These are phyloP conservation scores for Kwoniella sp. DNA, from an alignment of 768 basidiomycete species.

Conservation along the genomic window DNA sequence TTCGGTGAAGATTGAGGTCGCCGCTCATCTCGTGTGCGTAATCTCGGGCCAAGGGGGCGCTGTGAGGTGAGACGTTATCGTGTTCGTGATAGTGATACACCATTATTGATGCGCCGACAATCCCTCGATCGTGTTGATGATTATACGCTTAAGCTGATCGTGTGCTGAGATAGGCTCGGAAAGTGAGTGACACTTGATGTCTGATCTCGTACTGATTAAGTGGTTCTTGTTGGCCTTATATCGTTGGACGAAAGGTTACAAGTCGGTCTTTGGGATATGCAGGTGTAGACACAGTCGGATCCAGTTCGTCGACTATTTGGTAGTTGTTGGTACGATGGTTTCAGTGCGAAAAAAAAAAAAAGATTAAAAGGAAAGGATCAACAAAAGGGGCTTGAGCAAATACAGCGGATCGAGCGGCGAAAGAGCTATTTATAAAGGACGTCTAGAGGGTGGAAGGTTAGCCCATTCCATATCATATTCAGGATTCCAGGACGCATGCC, in stretches of 20 bases:
- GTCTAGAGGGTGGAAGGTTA: neutral
- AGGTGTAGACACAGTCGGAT: neutral
- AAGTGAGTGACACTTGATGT: too few species aligned
- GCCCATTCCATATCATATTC: neutral
- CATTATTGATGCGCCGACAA: neutral
- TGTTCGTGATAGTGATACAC: neutral
- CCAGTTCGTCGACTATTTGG: neutral
- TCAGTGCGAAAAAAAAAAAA: neutral
- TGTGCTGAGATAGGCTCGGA: too few species aligned
- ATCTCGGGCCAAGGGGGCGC: neutral
- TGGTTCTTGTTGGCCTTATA: too few species aligned
- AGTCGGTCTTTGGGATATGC: neutral
- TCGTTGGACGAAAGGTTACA: too few species aligned
- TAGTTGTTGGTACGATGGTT: neutral
- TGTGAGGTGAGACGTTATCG: neutral
- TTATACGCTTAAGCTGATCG: too few species aligned
- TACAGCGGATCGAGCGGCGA: slow-evolving; percentile 5
- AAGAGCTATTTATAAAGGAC: neutral
- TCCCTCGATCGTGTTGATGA: neutral
- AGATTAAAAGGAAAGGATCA: neutral
- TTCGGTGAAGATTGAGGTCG: neutral
- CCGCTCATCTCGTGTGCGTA: neutral
- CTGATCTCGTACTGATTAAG: too few species aligned
- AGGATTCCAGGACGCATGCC: too few species aligned
- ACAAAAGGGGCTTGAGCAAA: slow-evolving; percentile 3